Evolutionary conservation across 306 rosid genomes (phyloP).

Genomic region (Begonia loranthoides): DNA sequence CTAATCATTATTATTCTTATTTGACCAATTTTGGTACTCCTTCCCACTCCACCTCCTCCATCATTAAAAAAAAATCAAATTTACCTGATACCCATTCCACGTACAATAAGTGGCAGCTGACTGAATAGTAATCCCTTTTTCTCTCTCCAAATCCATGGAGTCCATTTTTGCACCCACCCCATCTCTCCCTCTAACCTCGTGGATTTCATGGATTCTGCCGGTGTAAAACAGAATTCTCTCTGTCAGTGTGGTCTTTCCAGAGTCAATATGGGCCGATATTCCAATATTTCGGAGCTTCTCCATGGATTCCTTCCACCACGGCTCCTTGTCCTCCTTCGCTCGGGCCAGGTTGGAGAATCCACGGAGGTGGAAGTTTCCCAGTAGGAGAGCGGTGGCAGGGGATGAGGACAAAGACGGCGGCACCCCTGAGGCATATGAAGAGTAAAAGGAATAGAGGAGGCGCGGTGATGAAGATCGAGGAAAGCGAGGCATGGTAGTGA

Average conservation of each 20-base stretch:
- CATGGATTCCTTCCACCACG: conserved; percentile 90
- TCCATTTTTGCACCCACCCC: conserved; percentile 99
- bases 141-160: conserved; percentile 94
- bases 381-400: conserved; percentile 27
- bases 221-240: conserved; percentile 79
- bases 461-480: conserved; percentile 28
- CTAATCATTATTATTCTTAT: too few species aligned
- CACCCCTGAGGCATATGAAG: conserved; percentile 6
- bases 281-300: conserved; percentile 73
- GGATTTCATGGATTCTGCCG: conserved; percentile 90
- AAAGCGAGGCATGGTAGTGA: conserved; percentile 34
- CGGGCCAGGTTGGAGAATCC: conserved; percentile 51
- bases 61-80: not conserved
- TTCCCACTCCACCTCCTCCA: not conserved
- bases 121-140: conserved; percentile 88
- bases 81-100: conserved; percentile 81
- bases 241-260: conserved; percentile 96
- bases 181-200: conserved; percentile 84
- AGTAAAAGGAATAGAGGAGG: conserved; percentile 24
- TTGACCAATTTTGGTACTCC: too few species aligned
- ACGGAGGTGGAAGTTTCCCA: conserved; percentile 45
- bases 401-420: conserved; percentile 15
- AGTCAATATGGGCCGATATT: conserved; percentile 96
- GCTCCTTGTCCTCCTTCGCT: conserved; percentile 57
- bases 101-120: conserved; percentile 89